Percentiles rank a stretch among this genome's conserved stretches.
phyloP scores from a whole-genome alignment of 345 rosid genomes.

The Atalantia buxifolia region DNA sequence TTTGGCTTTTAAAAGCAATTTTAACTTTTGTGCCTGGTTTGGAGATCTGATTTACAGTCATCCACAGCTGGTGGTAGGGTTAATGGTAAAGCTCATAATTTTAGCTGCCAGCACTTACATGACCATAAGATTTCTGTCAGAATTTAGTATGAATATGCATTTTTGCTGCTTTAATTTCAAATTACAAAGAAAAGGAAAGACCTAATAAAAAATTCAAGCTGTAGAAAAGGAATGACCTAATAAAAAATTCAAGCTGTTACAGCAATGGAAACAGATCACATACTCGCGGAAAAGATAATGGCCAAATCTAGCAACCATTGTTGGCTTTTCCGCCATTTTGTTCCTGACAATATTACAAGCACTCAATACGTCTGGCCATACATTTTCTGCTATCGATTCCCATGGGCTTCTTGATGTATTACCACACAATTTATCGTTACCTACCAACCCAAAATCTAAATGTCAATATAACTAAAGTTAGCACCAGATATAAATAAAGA shows the following conservation, averaged over 20 bases:
- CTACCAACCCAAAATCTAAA: neutral
- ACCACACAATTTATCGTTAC: neutral
- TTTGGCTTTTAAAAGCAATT: neutral
- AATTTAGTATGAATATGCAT: too few relatives aligned
- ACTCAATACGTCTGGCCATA: constrained; percentile 21
- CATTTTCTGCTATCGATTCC: constrained; percentile 18
- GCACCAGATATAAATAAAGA: neutral
- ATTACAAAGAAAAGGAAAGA: neutral
- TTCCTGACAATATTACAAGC: constrained; percentile 15
- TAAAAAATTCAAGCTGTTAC: neutral
- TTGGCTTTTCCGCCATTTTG: constrained; percentile 16
- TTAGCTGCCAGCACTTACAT: too few relatives aligned
- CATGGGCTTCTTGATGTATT: constrained; percentile 5
- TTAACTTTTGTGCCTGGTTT: neutral
- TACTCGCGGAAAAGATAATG: constrained; percentile 19
- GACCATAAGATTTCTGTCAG: too few relatives aligned
- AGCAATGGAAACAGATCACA: neutral
- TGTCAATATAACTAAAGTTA: neutral
- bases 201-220: neutral
- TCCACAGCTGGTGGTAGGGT: neutral
- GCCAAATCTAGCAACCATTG: constrained; percentile 28
- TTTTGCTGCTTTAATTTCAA: too few relatives aligned
- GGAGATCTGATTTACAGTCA: neutral
- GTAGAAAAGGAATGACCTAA: neutral
- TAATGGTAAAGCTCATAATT: neutral